Evolutionary conservation across 2,329 filamentous ascomycete genomes (phyloP).

Genomic region (Phyllosticta citriasiana): DNA sequence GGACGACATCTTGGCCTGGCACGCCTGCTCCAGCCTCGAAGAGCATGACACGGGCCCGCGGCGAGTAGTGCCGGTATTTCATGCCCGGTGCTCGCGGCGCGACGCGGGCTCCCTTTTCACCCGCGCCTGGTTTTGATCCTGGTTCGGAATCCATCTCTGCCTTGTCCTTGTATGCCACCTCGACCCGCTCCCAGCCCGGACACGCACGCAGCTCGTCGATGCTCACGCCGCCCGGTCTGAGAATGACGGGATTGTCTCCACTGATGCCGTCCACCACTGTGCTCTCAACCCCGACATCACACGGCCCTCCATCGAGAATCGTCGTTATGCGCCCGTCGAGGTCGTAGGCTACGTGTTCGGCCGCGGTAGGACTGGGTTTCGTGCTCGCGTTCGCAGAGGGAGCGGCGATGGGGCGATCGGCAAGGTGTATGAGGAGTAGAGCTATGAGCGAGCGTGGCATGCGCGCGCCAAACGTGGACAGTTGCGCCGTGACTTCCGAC

Average conservation of each 20-base stretch:
- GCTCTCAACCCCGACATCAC: constrained; percentile 85
- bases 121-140: constrained; percentile 66
- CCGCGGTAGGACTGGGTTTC: constrained; percentile 81
- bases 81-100: constrained; percentile 81
- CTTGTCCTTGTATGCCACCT: constrained; percentile 68
- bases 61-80: constrained; percentile 98
- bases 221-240: constrained; percentile 79
- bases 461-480: constrained; percentile 76
- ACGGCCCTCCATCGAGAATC: constrained; percentile 81
- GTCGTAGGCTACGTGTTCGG: constrained; percentile 81
- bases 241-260: constrained; percentile 65
- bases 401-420: constrained; percentile 71
- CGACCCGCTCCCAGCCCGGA: constrained; percentile 70
- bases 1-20: constrained; percentile 19
- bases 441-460: constrained; percentile 85
- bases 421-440: constrained; percentile 70
- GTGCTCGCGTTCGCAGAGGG: constrained; percentile 94
- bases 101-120: constrained; percentile 48
- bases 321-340: constrained; percentile 71
- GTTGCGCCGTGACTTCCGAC: constrained; percentile 81
- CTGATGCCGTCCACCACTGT: constrained; percentile 91
- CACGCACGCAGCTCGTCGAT: constrained; percentile 67
- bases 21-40: constrained; percentile 52
- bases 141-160: constrained; percentile 49
- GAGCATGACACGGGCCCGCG: constrained; percentile 73